Evolutionary conservation across 495 filamentous ascomycete species (phyloP).

Genomic region (Niebla homalea): DNA sequence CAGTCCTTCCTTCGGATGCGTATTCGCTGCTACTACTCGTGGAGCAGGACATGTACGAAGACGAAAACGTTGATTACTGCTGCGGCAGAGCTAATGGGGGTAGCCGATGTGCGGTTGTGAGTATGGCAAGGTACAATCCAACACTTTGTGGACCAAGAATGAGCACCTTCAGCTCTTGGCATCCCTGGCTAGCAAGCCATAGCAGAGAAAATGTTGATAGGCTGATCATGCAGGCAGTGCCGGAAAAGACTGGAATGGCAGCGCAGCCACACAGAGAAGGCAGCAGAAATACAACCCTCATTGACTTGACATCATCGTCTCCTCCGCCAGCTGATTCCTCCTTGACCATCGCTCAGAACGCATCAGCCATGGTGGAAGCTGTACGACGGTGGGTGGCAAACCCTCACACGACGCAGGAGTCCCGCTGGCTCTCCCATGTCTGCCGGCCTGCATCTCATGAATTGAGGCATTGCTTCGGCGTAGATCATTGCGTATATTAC

Average conservation of each 20-base stretch:
- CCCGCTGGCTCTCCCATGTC: slow-evolving; percentile 43
- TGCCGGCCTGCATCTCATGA: slow-evolving; percentile 49
- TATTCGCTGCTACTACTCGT: slow-evolving; percentile 45
- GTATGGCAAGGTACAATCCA: slow-evolving; percentile 46
- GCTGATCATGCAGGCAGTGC: background rate
- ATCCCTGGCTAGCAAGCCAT: slow-evolving; percentile 54
- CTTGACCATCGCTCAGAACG: background rate
- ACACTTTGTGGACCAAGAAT: slow-evolving; percentile 25
- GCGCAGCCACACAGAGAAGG: background rate
- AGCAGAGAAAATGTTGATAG: slow-evolving; percentile 36
- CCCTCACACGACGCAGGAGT: background rate
- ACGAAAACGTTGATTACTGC: slow-evolving; percentile 52
- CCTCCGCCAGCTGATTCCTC: background rate
- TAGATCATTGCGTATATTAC: slow-evolving; percentile 56
- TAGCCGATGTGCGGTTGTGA: slow-evolving; percentile 46
- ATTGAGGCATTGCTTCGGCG: slow-evolving; percentile 51
- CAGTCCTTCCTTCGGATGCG: slow-evolving; percentile 43
- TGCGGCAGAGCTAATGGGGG: slow-evolving; percentile 57
- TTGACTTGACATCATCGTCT: slow-evolving; percentile 1
- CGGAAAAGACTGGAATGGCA: background rate
- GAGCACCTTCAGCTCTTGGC: slow-evolving; percentile 31
- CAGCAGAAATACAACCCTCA: background rate
- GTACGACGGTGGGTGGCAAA: background rate
- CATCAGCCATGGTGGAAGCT: slow-evolving; percentile 6
- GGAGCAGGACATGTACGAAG: slow-evolving; percentile 52